phyloP scores from a whole-genome alignment of 768 basidiomycete species.

The Imleria badia region DNA sequence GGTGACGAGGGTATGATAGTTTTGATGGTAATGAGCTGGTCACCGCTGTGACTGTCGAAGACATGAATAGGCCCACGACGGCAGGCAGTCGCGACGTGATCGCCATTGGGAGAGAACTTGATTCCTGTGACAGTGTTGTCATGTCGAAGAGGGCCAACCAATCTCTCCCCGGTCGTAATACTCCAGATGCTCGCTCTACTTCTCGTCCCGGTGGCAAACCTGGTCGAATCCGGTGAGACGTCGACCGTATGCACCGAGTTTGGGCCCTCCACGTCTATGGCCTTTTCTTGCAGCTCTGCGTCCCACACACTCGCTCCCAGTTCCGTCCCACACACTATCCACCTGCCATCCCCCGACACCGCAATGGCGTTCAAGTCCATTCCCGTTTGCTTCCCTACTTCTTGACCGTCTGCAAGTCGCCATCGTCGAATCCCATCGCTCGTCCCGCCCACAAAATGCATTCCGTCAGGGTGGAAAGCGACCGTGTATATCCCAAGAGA shows the following conservation, averaged over 20 bases:
- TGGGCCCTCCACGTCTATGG: not conserved
- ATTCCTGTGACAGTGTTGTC: not conserved
- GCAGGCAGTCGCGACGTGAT: not conserved
- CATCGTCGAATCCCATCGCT: not conserved
- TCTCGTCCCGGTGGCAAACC: not conserved
- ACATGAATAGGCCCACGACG: not conserved
- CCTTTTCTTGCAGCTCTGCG: not conserved
- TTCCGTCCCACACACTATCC: not conserved
- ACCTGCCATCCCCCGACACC: not conserved
- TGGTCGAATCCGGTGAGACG: not conserved
- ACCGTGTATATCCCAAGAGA: not conserved
- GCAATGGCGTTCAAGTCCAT: not conserved
- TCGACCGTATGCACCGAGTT: not conserved
- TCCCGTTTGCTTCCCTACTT: not conserved
- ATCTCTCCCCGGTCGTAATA: not conserved
- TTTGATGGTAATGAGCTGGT: not conserved
- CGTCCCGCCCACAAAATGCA: not conserved
- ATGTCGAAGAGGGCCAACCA: not conserved
- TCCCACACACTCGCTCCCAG: not conserved
- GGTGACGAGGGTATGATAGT: no score
- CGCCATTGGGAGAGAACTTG: conserved; percentile 1
- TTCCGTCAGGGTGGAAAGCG: conserved; percentile 1
- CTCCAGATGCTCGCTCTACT: not conserved
- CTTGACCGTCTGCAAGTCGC: not conserved
- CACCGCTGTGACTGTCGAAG: conserved; percentile 1